Conservation (phyloP, 352 stramenopile genomes). For the Pythium plurisporium region DNA sequence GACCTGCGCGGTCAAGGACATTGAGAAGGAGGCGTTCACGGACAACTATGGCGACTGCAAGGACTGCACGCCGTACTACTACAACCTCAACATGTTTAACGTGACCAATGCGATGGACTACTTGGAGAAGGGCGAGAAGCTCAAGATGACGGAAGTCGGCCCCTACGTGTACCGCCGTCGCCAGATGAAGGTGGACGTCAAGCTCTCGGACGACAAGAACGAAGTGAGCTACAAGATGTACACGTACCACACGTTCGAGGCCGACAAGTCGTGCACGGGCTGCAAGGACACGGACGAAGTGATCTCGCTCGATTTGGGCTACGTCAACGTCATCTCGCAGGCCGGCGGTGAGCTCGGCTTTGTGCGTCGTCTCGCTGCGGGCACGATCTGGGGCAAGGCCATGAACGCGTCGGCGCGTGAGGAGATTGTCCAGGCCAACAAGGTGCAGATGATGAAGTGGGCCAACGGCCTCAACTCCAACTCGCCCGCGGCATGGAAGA, state of each 20-base stretch:
- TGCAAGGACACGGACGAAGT: conserved; percentile 58
- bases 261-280: conserved; percentile 38
- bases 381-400: conserved; percentile 35
- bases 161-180: conserved; percentile 68
- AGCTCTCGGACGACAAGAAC: conserved; percentile 41
- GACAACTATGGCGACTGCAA: conserved; percentile 72
- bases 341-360: conserved; percentile 61
- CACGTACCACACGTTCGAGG: conserved; percentile 63
- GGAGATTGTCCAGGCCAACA: conserved; percentile 33
- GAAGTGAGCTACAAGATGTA: conserved; percentile 73
- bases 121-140: conserved; percentile 41
- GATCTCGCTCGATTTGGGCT: conserved; percentile 51
- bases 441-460: conserved; percentile 62
- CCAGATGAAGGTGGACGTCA: conserved; percentile 58
- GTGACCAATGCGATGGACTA: conserved; percentile 68
- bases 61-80: conserved; percentile 74
- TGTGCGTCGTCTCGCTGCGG: conserved; percentile 33
- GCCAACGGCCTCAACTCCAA: conserved; percentile 78
- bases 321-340: conserved; percentile 61
- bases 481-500: conserved; percentile 58
- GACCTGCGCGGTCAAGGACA: conserved; percentile 35
- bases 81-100: conserved; percentile 64
- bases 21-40: conserved; percentile 37
- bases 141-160: conserved; percentile 59
- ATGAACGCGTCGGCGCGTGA: conserved; percentile 20